Percentiles rank a stretch among this genome's conserved stretches.
Evolutionary conservation across 495 filamentous ascomycete genomes (phyloP).

Genomic region (Penicillium dipodomyicola): DNA sequence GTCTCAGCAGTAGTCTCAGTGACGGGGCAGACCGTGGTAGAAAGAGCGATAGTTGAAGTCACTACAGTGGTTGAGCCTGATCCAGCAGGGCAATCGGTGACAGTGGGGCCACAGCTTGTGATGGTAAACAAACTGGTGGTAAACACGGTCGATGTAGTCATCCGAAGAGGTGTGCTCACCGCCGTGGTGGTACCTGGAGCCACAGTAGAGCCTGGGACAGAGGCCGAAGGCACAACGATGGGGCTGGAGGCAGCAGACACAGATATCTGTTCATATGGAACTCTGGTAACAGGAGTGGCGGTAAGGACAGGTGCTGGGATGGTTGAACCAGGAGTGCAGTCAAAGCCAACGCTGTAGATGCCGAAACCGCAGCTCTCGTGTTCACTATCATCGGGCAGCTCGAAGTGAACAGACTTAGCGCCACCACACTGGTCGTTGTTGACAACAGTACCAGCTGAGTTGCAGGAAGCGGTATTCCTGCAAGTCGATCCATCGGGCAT

Average conservation of each 20-base stretch:
- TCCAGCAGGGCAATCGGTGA: constrained; percentile 55
- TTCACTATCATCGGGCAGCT: constrained; percentile 60
- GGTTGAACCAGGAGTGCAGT: constrained; percentile 61
- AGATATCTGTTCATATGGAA: constrained; percentile 3
- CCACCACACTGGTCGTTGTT: constrained; percentile 89
- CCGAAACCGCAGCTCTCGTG: constrained; percentile 61
- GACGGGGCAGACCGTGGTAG: constrained; percentile 60
- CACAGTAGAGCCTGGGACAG: constrained; percentile 5
- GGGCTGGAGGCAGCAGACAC: constrained; percentile 11
- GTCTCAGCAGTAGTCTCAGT: constrained; percentile 26
- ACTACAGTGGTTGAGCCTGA: constrained; percentile 49
- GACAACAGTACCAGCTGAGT: constrained; percentile 60
- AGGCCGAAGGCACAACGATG: not conserved
- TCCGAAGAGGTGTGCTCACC: constrained; percentile 13
- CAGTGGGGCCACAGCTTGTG: constrained; percentile 54
- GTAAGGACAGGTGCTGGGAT: constrained; percentile 11
- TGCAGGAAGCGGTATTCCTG: constrained; percentile 67
- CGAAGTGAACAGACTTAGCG: constrained; percentile 73
- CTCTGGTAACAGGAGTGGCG: constrained; percentile 7
- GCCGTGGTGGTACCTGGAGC: constrained; percentile 17
- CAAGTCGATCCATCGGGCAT: constrained; percentile 79
- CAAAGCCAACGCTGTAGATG: constrained; percentile 75
- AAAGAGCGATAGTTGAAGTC: constrained; percentile 56
- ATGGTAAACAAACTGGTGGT: constrained; percentile 58
- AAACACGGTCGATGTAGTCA: constrained; percentile 39